Evolutionary conservation across 139 green algal genomes (phyloP).

Genomic region (Chlorella sp.): DNA sequence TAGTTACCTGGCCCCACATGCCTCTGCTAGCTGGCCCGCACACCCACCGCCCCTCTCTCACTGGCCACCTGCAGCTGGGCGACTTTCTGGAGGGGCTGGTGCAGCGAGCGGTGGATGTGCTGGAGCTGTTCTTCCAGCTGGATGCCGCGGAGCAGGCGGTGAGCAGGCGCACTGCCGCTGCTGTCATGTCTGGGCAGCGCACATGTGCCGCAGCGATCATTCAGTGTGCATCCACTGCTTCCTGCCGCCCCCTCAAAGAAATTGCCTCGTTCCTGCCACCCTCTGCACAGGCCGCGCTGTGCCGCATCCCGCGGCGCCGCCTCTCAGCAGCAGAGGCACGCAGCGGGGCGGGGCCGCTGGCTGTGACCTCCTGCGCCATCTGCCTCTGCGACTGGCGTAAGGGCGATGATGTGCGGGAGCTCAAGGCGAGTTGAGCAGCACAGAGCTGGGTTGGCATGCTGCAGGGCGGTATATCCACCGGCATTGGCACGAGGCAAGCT

Average conservation of each 20-base stretch:
- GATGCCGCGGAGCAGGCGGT: slow-evolving; percentile 18
- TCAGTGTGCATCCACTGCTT: too few species aligned
- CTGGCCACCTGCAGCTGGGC: slow-evolving; percentile 20
- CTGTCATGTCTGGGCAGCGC: too few species aligned
- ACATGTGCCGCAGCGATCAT: too few species aligned
- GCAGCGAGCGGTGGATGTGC: slow-evolving; percentile 23
- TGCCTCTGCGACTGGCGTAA: slow-evolving; percentile 18
- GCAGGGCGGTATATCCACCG: too few species aligned
- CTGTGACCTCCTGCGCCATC: slow-evolving; percentile 17
- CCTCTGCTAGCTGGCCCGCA: too few species aligned
- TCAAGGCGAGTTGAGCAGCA: not conserved
- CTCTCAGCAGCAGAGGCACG: not conserved
- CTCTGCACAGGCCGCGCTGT: slow-evolving; percentile 1
- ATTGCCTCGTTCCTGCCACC: too few species aligned
- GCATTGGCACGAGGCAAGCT: too few species aligned
- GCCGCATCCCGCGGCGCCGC: slow-evolving; percentile 11
- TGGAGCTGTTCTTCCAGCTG: slow-evolving; percentile 39
- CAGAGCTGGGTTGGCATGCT: too few species aligned
- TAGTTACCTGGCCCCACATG: too few species aligned
- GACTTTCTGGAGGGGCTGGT: slow-evolving; percentile 44
- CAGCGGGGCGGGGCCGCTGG: slow-evolving; percentile 10
- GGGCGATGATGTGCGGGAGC: slow-evolving; percentile 21
- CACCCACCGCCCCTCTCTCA: too few species aligned
- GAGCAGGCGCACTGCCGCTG: not conserved
- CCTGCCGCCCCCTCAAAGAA: too few species aligned